phyloP scores from a whole-genome alignment of 1,284 basidiomycete species.

The Cystobasidiaceae sp. region DNA sequence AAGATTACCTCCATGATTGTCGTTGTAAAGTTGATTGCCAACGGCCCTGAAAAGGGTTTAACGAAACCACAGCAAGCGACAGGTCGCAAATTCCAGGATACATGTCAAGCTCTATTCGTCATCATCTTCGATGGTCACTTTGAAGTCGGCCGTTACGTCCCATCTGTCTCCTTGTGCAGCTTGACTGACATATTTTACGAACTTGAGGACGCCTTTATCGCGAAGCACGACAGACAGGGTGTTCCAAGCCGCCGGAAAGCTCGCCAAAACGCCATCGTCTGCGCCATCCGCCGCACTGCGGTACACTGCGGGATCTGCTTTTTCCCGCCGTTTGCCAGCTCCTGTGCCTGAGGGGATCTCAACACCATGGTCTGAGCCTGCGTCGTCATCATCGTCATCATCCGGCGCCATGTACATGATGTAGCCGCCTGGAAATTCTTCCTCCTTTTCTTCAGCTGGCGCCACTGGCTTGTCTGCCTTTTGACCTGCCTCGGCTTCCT shows the following conservation, averaged over 20 bases:
- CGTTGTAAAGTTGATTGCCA: no score
- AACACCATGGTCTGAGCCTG: constrained; percentile 14
- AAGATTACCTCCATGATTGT: no score
- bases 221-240: constrained; percentile 80
- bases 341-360: constrained; percentile 47
- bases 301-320: constrained; percentile 14
- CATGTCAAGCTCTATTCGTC: constrained; percentile 44
- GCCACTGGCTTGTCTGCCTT: constrained; percentile 34
- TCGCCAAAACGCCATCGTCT: constrained; percentile 79
- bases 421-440: constrained; percentile 43
- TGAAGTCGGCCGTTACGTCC: constrained; percentile 85
- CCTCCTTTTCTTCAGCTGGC: constrained; percentile 31
- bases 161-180: constrained; percentile 78
- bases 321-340: constrained; percentile 57
- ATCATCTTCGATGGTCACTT: constrained; percentile 56
- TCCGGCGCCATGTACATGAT: constrained; percentile 19
- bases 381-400: constrained; percentile 14
- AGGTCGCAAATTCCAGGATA: no score
- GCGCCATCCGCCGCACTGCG: constrained; percentile 43
- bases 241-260: constrained; percentile 87
- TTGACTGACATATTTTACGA: constrained; percentile 88
- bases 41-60: no score
- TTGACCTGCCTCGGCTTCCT: constrained; percentile 38
- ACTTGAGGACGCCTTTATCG: constrained; percentile 87
- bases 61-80: no score